These are phyloP conservation scores for Eucalyptus paniculata DNA, from an alignment of 345 rosid genomes.

Conservation along the genomic window DNA sequence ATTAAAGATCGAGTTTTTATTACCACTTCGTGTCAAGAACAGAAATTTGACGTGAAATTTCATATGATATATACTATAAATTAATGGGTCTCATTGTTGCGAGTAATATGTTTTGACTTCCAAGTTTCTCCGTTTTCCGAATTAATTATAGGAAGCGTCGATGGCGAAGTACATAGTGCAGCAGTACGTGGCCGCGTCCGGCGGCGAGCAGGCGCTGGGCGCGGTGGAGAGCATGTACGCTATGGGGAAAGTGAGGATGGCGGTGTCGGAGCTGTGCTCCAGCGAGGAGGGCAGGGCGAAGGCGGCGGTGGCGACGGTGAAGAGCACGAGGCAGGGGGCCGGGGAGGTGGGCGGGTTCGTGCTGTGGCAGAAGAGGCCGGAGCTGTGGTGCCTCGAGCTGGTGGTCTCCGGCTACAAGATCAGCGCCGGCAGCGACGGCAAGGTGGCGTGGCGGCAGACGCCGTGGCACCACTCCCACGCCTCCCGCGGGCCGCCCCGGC, in stretches of 20 bases:
- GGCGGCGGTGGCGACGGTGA: conserved; percentile 33
- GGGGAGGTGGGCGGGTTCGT: conserved; percentile 92
- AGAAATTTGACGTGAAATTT: not conserved
- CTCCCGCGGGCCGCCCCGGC: conserved; percentile 78
- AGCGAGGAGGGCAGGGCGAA: conserved; percentile 47
- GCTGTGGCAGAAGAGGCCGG: conserved; percentile 80
- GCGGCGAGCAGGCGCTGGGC: conserved; percentile 65
- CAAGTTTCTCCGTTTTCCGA: not conserved
- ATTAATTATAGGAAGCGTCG: conserved; percentile 45
- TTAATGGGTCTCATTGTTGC: not conserved
- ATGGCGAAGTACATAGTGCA: conserved; percentile 92
- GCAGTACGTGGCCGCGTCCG: conserved; percentile 81
- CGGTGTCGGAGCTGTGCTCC: conserved; percentile 56
- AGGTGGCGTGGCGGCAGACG: conserved; percentile 85
- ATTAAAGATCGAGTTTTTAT: not conserved
- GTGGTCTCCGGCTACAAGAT: conserved; percentile 85
- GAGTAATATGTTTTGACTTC: not conserved
- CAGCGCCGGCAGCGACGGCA: conserved; percentile 92
- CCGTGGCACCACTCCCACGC: conserved; percentile 95
- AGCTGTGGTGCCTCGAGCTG: conserved; percentile 84
- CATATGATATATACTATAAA: not conserved
- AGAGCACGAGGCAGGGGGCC: conserved; percentile 25
- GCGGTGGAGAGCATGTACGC: conserved; percentile 75
- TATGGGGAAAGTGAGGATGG: conserved; percentile 94
- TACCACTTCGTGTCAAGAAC: not conserved